Evolutionary conservation across 176 grass and related monocot species (phyloP).

Genomic region (Oryza longistaminata): DNA sequence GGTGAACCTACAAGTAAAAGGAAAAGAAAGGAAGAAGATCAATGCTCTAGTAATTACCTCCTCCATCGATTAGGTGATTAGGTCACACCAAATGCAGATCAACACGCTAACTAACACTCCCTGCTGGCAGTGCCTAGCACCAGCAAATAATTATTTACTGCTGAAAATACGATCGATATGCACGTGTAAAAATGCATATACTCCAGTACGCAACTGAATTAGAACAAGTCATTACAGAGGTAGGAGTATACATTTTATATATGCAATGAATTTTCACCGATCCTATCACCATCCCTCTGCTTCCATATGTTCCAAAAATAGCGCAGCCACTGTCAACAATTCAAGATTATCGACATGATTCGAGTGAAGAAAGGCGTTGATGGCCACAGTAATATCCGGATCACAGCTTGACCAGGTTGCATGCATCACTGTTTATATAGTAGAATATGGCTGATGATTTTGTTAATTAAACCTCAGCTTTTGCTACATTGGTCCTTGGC

Average conservation of each 20-base stretch:
- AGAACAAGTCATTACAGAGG: neutral
- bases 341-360: neutral
- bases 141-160: neutral
- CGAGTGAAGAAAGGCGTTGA: neutral
- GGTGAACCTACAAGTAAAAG: neutral
- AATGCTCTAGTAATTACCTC: neutral
- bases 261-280: neutral
- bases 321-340: neutral
- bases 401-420: constrained; percentile 14
- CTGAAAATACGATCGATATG: neutral
- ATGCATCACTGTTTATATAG: neutral
- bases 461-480: constrained; percentile 10
- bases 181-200: neutral
- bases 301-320: neutral
- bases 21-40: neutral
- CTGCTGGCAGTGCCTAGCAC: neutral
- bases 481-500: neutral
- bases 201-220: neutral
- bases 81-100: neutral
- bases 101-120: neutral
- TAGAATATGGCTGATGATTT: neutral
- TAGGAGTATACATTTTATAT: neutral
- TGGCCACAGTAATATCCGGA: neutral
- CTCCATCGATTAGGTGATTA: neutral
- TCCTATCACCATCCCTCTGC: neutral